phyloP scores from a whole-genome alignment of 371 early-diverging fungal genomes.

The Parasitella parasitica region DNA sequence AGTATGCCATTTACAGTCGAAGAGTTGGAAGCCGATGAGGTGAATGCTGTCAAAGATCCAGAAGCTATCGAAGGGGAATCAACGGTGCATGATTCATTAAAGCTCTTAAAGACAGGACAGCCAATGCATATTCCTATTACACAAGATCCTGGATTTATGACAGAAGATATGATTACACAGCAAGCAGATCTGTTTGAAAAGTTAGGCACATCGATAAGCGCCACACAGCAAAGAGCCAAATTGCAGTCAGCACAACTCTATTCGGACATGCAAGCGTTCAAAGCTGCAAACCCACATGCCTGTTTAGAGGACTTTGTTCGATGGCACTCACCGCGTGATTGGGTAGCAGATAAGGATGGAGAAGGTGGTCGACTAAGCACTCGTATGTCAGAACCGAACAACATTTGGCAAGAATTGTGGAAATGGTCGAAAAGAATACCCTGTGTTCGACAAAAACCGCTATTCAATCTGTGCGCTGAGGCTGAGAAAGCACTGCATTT shows the following conservation, averaged over 20 bases:
- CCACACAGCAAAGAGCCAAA: constrained; percentile 73
- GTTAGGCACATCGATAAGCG: constrained; percentile 72
- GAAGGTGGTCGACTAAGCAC: constrained; percentile 62
- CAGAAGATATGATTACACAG: constrained; percentile 87
- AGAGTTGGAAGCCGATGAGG: constrained; percentile 5
- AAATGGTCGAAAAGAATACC: constrained; percentile 68
- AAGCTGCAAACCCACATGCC: constrained; percentile 84
- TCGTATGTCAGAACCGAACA: constrained; percentile 79
- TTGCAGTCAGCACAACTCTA: constrained; percentile 79
- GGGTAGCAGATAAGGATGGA: constrained; percentile 37
- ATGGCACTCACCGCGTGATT: constrained; percentile 95
- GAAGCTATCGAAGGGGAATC: constrained; percentile 33
- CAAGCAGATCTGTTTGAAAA: constrained; percentile 77
- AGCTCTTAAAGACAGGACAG: constrained; percentile 51
- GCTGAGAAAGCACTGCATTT: constrained; percentile 75
- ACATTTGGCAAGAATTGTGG: constrained; percentile 91
- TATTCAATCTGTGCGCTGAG: constrained; percentile 76
- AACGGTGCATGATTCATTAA: constrained; percentile 27
- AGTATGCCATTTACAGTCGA: constrained; percentile 5
- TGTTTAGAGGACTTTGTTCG: constrained; percentile 88
- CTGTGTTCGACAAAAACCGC: constrained; percentile 69
- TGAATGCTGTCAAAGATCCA: constrained; percentile 25
- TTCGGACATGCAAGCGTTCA: constrained; percentile 86
- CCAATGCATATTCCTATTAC: constrained; percentile 72
- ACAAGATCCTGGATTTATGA: constrained; percentile 82